Base-by-base conservation (phyloP, 345 rosid genomes). In the Ricinus communis region DNA sequence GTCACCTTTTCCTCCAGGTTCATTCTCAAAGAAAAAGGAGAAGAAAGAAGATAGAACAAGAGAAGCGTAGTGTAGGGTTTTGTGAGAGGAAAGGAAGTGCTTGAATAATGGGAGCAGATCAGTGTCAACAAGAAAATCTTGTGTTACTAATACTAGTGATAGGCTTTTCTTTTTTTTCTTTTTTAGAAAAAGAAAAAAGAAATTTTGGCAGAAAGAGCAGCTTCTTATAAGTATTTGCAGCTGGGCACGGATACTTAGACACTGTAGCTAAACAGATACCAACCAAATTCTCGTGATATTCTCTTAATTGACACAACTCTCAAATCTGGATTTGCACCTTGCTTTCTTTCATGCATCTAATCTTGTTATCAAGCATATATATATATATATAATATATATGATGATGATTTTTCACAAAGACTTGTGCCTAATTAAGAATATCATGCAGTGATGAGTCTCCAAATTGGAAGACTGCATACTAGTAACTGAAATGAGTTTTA, bases 1-100 rank as follows among this genome's bases (percentile, higher is more conserved):
- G 82, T 74, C 33, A 78, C 81, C 78, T 88, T 93, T 59, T 89
- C 96, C 71, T 86, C 98, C 12, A 77, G 82, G 83, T 83, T 89
- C 91, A 86, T 87, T 63, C 18, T 74, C 58, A 66, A 65, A 65
- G 22, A 65, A 65, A 28, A 47, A 66, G 69, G 74, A 62, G 25
- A n/a, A 9, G 56, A 56, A 16, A 55, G 27, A 55, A 69, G 62
- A 59, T 24, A 21, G 24, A 62, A 65, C 53, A 38, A 19, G 59
- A 51, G 63, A 22, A 54, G 54, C 19, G 27, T 47, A 54, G 38
- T 3, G 38, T 52, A 72, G 79, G 81, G 79, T 73, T 43, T 77
- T 74, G 40, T 69, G 52, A 8, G 41, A 50, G 50, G 27, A 49
- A 33, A 65, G 47, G 51, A 47, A 71, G 49, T 46, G 49, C 11